These are phyloP conservation scores for Xerocomellus amylosporus DNA, from an alignment of 768 basidiomycete genomes.

Conservation along the genomic window DNA sequence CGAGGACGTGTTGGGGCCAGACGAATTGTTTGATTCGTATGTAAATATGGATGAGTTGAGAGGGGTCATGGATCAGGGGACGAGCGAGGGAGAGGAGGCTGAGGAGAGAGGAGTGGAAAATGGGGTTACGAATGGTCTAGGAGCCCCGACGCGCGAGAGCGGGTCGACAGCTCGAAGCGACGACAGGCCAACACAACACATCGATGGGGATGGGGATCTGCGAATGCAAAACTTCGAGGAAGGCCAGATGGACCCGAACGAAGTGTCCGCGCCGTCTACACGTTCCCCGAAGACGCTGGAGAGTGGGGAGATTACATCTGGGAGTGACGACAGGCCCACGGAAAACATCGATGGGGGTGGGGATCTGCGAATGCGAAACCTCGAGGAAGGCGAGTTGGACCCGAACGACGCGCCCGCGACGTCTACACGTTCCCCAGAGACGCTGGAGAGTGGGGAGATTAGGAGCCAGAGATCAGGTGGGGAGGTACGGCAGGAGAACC, in stretches of 20 bases:
- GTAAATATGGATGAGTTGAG: constrained; percentile 20
- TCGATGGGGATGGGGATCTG: background rate
- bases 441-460: constrained; percentile 21
- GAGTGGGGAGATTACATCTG: constrained; percentile 17
- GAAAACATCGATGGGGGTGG: background rate
- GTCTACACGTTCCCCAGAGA: background rate
- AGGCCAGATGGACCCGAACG: constrained; percentile 16
- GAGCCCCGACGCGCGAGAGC: background rate
- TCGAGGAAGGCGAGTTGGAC: constrained; percentile 19
- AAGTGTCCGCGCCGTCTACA: background rate
- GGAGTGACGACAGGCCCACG: background rate
- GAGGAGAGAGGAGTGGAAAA: background rate
- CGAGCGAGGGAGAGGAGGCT: background rate
- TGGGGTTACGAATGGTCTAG: background rate
- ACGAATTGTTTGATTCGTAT: constrained; percentile 22
- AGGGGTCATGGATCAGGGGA: background rate
- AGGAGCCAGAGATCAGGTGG: background rate
- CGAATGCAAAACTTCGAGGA: constrained; percentile 7
- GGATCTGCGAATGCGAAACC: background rate
- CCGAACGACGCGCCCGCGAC: background rate
- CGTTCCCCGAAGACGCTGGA: constrained; percentile 2
- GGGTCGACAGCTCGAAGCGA: background rate
- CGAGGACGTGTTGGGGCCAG: constrained; percentile 5
- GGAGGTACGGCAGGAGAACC: background rate
- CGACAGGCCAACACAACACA: background rate